A percentile compares a stretch with the other conserved stretches of the same genome.
These are phyloP conservation scores for Nemania sp. DNA, from an alignment of 2,329 filamentous ascomycete species.

Conservation along the genomic window DNA sequence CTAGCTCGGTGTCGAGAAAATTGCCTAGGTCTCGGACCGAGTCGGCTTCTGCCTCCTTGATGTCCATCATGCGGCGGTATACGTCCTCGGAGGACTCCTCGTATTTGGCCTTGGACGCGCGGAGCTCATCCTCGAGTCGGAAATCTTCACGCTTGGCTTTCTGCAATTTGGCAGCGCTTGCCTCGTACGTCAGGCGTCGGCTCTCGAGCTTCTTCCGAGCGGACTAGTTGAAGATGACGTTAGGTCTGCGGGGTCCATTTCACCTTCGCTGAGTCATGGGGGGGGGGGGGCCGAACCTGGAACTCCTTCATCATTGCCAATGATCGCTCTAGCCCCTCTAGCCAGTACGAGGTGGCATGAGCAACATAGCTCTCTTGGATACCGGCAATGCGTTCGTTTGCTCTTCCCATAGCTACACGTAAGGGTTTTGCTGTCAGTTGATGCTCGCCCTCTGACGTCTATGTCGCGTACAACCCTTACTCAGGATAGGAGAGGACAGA, in stretches of 20 bases:
- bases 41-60: conserved; percentile 88
- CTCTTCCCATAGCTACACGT: conserved; percentile 70
- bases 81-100: conserved; percentile 95
- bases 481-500: too few relatives aligned
- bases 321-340: conserved; percentile 88
- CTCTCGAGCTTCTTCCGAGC: conserved; percentile 93
- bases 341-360: conserved; percentile 80
- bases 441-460: neutral
- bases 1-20: conserved; percentile 87
- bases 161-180: conserved; percentile 85
- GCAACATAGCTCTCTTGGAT: conserved; percentile 83
- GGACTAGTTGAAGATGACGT: conserved; percentile 45
- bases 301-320: conserved; percentile 97
- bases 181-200: conserved; percentile 87
- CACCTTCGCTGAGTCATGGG: too few relatives aligned
- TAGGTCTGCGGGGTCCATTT: neutral
- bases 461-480: too few relatives aligned
- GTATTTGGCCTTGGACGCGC: conserved; percentile 90
- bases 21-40: conserved; percentile 77
- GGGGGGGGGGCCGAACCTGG: conserved; percentile 63
- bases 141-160: conserved; percentile 95
- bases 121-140: conserved; percentile 88
- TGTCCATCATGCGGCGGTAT: conserved; percentile 89
- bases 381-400: conserved; percentile 84
- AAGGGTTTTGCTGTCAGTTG: conserved; percentile 16